Conservation (phyloP, 164 flowering plant genomes). For the Stephania cephalantha region DNA sequence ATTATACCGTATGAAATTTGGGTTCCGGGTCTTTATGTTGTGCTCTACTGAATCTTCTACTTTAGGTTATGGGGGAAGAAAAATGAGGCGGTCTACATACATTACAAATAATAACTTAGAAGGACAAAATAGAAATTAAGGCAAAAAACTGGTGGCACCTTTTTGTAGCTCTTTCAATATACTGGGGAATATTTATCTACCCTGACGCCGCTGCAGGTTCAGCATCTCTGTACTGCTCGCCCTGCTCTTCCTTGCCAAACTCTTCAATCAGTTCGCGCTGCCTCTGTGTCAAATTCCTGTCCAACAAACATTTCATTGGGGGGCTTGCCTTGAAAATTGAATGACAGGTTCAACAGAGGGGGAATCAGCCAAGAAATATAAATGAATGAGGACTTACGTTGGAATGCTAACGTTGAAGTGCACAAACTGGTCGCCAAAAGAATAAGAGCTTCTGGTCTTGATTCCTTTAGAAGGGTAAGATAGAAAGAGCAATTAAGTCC, state of each 20-base stretch:
- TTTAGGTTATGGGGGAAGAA: neutral
- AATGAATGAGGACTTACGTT: slow-evolving; percentile 40
- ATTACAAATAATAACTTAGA: neutral
- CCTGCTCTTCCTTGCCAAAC: slow-evolving; percentile 81
- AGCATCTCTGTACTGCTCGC: slow-evolving; percentile 48
- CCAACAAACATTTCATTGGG: neutral
- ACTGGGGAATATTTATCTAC: neutral
- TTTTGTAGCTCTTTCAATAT: neutral
- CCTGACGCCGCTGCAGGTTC: slow-evolving; percentile 25
- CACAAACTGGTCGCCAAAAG: slow-evolving; percentile 84
- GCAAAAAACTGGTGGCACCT: neutral
- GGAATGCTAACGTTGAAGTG: slow-evolving; percentile 95
- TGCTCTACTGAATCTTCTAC: neutral
- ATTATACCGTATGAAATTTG: neutral
- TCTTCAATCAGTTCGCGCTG: slow-evolving; percentile 82
- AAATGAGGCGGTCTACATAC: neutral
- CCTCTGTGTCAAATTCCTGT: slow-evolving; percentile 57
- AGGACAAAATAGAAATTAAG: neutral
- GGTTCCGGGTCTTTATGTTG: too few relatives aligned
- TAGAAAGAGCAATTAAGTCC: neutral
- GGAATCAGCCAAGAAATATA: neutral
- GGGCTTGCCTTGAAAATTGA: neutral
- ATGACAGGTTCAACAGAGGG: neutral
- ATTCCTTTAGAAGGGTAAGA: slow-evolving; percentile 50
- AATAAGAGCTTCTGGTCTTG: slow-evolving; percentile 41